These are phyloP conservation scores for Phytophthora hibernalis DNA, from an alignment of 352 stramenopile genomes.

Conservation along the genomic window DNA sequence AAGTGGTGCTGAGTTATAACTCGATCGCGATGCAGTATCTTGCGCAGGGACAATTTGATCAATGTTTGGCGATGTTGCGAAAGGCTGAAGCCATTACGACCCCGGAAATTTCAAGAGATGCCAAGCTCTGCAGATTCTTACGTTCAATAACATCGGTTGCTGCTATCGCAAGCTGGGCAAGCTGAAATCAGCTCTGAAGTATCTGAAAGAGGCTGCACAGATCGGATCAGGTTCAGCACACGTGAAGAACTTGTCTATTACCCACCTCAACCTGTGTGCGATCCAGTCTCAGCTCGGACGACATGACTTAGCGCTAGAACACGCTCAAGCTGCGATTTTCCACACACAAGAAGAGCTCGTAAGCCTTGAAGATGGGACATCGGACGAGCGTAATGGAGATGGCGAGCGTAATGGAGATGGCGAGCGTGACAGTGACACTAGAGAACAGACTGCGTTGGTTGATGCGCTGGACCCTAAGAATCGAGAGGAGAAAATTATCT, in stretches of 20 bases:
- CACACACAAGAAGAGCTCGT: constrained; percentile 85
- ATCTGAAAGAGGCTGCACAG: constrained; percentile 72
- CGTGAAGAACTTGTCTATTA: constrained; percentile 84
- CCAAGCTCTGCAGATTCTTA: constrained; percentile 81
- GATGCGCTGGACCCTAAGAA: constrained; percentile 66
- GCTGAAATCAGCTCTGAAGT: constrained; percentile 76
- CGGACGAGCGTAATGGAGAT: constrained; percentile 11
- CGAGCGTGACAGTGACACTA: neutral
- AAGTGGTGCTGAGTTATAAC: constrained; percentile 82
- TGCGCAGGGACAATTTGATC: constrained; percentile 56
- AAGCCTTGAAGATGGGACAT: constrained; percentile 40
- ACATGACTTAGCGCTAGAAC: constrained; percentile 75
- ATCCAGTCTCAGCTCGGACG: constrained; percentile 79
- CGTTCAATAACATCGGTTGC: constrained; percentile 85
- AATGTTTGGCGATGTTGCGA: constrained; percentile 72
- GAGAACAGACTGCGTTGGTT: constrained; percentile 14
- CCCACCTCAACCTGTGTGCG: constrained; percentile 82
- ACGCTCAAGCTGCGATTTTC: constrained; percentile 83
- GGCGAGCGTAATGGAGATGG: neutral
- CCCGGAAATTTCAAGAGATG: constrained; percentile 72
- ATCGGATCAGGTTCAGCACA: constrained; percentile 60
- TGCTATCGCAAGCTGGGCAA: constrained; percentile 84
- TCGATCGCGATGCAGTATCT: constrained; percentile 80
- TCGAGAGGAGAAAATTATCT: constrained; percentile 79
- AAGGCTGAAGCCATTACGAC: constrained; percentile 77